Conservation (phyloP, 2,329 filamentous ascomycete genomes). For the Cordyceps militaris region DNA sequence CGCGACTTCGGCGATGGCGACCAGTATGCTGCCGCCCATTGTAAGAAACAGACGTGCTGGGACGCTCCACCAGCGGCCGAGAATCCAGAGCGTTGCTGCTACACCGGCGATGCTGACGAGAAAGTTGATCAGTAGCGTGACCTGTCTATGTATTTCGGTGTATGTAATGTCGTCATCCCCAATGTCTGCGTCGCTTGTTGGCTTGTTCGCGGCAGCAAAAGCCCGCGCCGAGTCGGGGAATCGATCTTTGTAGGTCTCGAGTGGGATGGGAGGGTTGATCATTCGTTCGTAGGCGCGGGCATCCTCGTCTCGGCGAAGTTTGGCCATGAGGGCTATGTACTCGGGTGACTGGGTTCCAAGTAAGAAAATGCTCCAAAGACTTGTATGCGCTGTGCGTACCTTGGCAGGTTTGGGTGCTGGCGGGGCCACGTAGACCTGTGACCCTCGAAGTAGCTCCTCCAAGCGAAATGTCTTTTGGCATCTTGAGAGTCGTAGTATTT, state of each 20-base stretch:
- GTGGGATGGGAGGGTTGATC: slow-evolving; percentile 50
- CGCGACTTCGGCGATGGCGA: slow-evolving; percentile 69
- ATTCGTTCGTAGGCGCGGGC: slow-evolving; percentile 75
- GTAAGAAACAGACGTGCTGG: slow-evolving; percentile 63
- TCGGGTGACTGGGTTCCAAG: slow-evolving; percentile 54
- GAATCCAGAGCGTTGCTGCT: slow-evolving; percentile 70
- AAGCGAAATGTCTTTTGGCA: slow-evolving; percentile 47
- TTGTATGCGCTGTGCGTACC: slow-evolving; percentile 38
- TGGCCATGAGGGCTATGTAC: slow-evolving; percentile 82
- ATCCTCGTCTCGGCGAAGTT: slow-evolving; percentile 77
- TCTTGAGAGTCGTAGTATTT: slow-evolving; percentile 58
- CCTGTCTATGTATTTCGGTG: slow-evolving; percentile 69
- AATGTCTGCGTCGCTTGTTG: slow-evolving; percentile 37
- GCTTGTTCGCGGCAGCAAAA: slow-evolving; percentile 48
- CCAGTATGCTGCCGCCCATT: slow-evolving; percentile 60
- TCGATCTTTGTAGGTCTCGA: slow-evolving; percentile 53
- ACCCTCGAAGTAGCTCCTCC: slow-evolving; percentile 64
- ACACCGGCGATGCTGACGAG: slow-evolving; percentile 78
- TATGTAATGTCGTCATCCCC: slow-evolving; percentile 61
- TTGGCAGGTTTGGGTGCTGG: slow-evolving; percentile 63
- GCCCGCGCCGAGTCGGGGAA: slow-evolving; percentile 49
- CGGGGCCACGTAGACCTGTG: slow-evolving; percentile 70
- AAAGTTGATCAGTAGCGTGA: slow-evolving; percentile 84
- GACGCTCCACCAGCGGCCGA: slow-evolving; percentile 67
- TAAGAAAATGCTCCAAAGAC: slow-evolving; percentile 26